These are phyloP conservation scores for Begonia peltatifolia DNA, from an alignment of 306 rosid species.

Conservation along the genomic window DNA sequence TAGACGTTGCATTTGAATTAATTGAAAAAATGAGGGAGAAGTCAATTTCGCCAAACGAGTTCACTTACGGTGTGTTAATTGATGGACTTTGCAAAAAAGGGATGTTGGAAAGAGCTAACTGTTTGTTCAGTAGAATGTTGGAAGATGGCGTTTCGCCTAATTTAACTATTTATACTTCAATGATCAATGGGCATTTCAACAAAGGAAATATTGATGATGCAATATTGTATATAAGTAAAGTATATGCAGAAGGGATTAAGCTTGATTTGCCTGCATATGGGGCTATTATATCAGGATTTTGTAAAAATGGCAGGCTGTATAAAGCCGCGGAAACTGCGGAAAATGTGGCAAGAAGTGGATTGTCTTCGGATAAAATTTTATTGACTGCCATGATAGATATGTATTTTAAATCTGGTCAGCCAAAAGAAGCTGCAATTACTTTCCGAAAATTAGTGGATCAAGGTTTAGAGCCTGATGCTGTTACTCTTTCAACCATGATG, in stretches of 20 bases:
- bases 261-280: conserved; percentile 18
- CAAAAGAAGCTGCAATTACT: conserved; percentile 13
- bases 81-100: conserved; percentile 21
- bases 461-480: conserved; percentile 22
- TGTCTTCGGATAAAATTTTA: conserved; percentile 21
- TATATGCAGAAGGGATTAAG: conserved; percentile 10
- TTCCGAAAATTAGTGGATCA: conserved; percentile 11
- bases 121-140: conserved; percentile 19
- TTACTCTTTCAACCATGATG: conserved; percentile 18
- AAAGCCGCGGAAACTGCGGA: conserved; percentile 13
- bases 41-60: conserved; percentile 17
- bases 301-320: conserved; percentile 16
- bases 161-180: conserved; percentile 17
- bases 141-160: conserved; percentile 17
- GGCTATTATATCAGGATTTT: conserved; percentile 19
- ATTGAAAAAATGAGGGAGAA: conserved; percentile 14
- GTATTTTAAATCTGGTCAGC: conserved; percentile 19
- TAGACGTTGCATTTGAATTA: conserved; percentile 17
- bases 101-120: conserved; percentile 16
- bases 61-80: conserved; percentile 19
- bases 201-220: conserved; percentile 18
- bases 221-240: conserved; percentile 11
- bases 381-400: conserved; percentile 22
- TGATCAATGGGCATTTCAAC: conserved; percentile 21
- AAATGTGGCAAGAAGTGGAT: conserved; percentile 13